These are phyloP conservation scores for Xenosphaeropsis pyriputrescens DNA, from an alignment of 2,329 filamentous ascomycete genomes.

Conservation along the genomic window DNA sequence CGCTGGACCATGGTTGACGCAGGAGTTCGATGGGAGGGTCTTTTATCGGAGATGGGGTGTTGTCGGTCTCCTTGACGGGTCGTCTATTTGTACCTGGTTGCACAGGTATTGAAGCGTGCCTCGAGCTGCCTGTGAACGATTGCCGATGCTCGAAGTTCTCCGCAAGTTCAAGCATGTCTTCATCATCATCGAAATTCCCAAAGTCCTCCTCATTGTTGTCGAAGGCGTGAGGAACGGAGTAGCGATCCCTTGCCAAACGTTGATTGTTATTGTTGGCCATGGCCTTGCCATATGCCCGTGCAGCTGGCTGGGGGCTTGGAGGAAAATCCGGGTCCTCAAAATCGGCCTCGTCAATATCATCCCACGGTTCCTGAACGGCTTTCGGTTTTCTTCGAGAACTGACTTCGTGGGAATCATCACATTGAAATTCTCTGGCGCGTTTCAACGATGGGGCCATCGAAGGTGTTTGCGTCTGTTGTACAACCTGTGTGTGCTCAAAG, in stretches of 20 bases:
- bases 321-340: slow-evolving; percentile 6
- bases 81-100: slow-evolving; percentile 4
- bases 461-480: slow-evolving; percentile 16
- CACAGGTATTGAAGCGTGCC: slow-evolving; percentile 9
- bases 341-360: slow-evolving; percentile 10
- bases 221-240: too few species aligned
- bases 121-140: slow-evolving; percentile 5
- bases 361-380: background rate
- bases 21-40: slow-evolving; percentile 33
- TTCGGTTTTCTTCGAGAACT: background rate
- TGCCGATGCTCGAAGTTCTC: slow-evolving; percentile 24
- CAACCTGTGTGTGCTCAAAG: slow-evolving; percentile 13
- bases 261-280: too few species aligned
- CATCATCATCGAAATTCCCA: slow-evolving; percentile 15
- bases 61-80: slow-evolving; percentile 4
- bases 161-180: slow-evolving; percentile 24
- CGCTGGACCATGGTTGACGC: slow-evolving; percentile 67
- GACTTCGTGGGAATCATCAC: background rate
- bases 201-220: slow-evolving; percentile 1
- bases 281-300: too few species aligned
- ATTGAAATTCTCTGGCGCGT: background rate
- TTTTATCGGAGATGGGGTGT: background rate
- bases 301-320: too few species aligned
- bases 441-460: slow-evolving; percentile 1
- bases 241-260: too few species aligned